Base-by-base conservation (phyloP, 108 stramenopile genomes). In the Fragilariopsis cylindrus region DNA sequence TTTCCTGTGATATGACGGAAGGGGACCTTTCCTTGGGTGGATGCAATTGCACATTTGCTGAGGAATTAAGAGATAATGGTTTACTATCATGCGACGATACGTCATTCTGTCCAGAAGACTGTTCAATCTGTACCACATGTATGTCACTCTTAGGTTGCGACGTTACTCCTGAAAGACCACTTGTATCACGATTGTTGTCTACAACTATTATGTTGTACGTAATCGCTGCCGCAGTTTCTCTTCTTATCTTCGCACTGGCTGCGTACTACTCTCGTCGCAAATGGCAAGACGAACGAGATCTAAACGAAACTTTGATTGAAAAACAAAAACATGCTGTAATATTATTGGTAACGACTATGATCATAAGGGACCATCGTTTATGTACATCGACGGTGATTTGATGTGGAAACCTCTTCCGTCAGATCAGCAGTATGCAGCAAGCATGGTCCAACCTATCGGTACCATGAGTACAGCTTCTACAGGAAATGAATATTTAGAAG, bases 31-130 rank as follows among this genome's bases (percentile, higher is more conserved):
- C 41, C 8, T 47, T 58, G 57, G 67, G 71, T 1, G 73, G 76
- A 4, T 90, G 89, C 65, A 57, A 82, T 11, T 90, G 89, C 48
- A 73, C 74, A 12, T 88, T 82, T 64, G 85, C 89, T 8, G 77
- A 83, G 60, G 82, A 86, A 43, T 74, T 86, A 8, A 66, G 81
- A 74, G 71, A 73, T 4, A 56, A 72, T 12, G 87, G 76, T 9
- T 66, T 66, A 4, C 71, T 90, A 7, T 54, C 71, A 6, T 90
- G 89, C 58, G 74, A 77, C 13, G 85, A 82, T 54, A 62, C 64
- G 5, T 48, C 43, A 3, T 65, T 47, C 19, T 90, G 89, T 52
- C 87, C 85, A 47, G 40, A 21, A n/a, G 53, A 76, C 16, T 90
- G 89, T 56, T 57, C 70, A 5, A 75, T 90, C 15, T 90, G 89